These are phyloP conservation scores for Nakazawaea populi DNA, from an alignment of 805 yeast genomes.

Conservation along the genomic window DNA sequence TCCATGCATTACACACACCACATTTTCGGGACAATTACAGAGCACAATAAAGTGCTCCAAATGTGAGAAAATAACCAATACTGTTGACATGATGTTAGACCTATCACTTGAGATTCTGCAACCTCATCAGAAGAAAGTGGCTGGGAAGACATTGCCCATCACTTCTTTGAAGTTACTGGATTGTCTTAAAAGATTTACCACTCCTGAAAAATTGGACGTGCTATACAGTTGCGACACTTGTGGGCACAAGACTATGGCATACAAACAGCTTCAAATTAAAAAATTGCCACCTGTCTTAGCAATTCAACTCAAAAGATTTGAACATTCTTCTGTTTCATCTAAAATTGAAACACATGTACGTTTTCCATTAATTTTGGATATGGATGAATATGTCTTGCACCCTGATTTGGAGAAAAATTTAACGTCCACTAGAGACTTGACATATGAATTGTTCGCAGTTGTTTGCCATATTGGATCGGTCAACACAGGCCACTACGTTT, in stretches of 20 bases:
- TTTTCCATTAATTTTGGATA: slow-evolving; percentile 68
- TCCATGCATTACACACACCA: slow-evolving; percentile 72
- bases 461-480: slow-evolving; percentile 90
- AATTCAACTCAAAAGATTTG: slow-evolving; percentile 79
- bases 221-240: slow-evolving; percentile 69
- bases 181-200: slow-evolving; percentile 74
- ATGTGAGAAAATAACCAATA: slow-evolving; percentile 59
- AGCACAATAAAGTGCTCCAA: slow-evolving; percentile 71
- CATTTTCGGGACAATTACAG: slow-evolving; percentile 79
- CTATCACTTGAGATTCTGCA: slow-evolving; percentile 64
- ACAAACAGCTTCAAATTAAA: slow-evolving; percentile 64
- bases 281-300: slow-evolving; percentile 73
- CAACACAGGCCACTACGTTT: slow-evolving; percentile 92
- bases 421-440: slow-evolving; percentile 25
- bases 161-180: slow-evolving; percentile 34
- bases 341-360: slow-evolving; percentile 73
- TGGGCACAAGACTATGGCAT: slow-evolving; percentile 53
- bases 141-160: slow-evolving; percentile 10
- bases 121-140: slow-evolving; percentile 24
- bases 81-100: slow-evolving; percentile 87
- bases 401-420: slow-evolving; percentile 10
- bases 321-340: slow-evolving; percentile 51
- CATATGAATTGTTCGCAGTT: slow-evolving; percentile 81
- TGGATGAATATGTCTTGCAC: slow-evolving; percentile 48
- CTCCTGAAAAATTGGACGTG: slow-evolving; percentile 69